Evolutionary conservation across 805 yeast species (phyloP), one percentile per base, ranked within the genome.

Genomic region (Teunomyces aglyptinius): DNA sequence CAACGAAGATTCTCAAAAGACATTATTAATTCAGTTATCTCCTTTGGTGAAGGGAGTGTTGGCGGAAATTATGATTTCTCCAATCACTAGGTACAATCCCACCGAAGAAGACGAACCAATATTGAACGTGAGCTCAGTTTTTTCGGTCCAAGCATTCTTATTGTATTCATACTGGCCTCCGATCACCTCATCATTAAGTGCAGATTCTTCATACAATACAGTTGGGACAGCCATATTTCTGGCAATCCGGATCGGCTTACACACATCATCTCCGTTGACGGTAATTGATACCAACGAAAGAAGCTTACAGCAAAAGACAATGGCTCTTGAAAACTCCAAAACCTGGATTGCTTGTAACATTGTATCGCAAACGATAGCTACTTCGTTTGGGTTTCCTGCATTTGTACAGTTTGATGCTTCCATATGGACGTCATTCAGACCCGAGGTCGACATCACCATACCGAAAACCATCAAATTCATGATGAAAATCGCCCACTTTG

Each of bases 121-220:
- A 10, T 72, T 89, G 58, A 91, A 91, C 56, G 92, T 90, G 2
- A 88, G 96, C 4, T 85, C 96, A 18, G 97, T 92, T 0, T 92
- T 85, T 60, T 86, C 96, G 0, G 97, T 92, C 0, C 99, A 92
- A 63, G 97, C 97, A 0, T 85, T 92, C 52, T 67, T 92, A 22
- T 70, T 92, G 1, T 89, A 87, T 65, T 85, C 97, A 0, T 82
- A 85, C 62, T 92, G 98, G 99, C 98, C 98, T 0, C 97, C 97
- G 3, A 76, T 91, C 32, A 89, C 97, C 0, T 89, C 98, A 0
- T 90, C 97, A 0, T 75, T 94, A 40, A 87, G 95, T 64, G 96
- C 98, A 0, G 98, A 94, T 61, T 86, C 96, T 6, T 86, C 96
- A 3, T 92, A 97, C 96, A 89, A 87, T 61, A 89, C 97, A 1